Percentiles rank a stretch among this genome's conserved stretches.
Conservation (phyloP, 495 filamentous ascomycete species). For the Xanthoparmelia taractica region DNA sequence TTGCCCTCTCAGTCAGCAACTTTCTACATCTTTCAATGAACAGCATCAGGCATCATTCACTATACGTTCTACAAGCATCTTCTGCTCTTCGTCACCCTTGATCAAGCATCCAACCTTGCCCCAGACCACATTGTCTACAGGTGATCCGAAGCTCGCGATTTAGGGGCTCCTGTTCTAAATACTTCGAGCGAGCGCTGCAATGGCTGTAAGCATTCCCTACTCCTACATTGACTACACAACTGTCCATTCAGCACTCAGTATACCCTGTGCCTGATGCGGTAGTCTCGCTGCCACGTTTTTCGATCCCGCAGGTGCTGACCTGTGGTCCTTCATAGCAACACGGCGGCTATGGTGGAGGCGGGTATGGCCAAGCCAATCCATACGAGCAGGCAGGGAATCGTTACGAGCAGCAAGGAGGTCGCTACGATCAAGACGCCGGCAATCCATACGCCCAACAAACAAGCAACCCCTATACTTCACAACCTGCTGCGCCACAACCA, state of each 20-base stretch:
- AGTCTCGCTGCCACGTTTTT: neutral
- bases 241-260: neutral
- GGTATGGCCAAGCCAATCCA: constrained; percentile 57
- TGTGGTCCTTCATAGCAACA: constrained; percentile 7
- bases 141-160: neutral
- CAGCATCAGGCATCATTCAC: constrained; percentile 19
- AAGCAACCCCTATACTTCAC: constrained; percentile 44
- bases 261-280: too few species aligned
- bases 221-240: neutral
- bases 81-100: neutral
- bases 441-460: constrained; percentile 36
- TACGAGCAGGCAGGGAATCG: constrained; percentile 43
- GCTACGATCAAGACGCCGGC: constrained; percentile 23
- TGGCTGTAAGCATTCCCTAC: neutral
- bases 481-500: constrained; percentile 26
- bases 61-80: neutral
- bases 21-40: constrained; percentile 7
- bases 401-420: constrained; percentile 17
- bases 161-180: constrained; percentile 9
- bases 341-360: constrained; percentile 31
- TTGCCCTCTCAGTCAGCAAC: constrained; percentile 13
- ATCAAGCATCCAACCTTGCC: neutral
- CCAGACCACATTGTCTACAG: neutral
- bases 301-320: constrained; percentile 3
- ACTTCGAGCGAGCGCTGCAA: neutral